These are phyloP conservation scores for Pilatotrama ljubarskyi DNA, from an alignment of 768 basidiomycete genomes.

Conservation along the genomic window DNA sequence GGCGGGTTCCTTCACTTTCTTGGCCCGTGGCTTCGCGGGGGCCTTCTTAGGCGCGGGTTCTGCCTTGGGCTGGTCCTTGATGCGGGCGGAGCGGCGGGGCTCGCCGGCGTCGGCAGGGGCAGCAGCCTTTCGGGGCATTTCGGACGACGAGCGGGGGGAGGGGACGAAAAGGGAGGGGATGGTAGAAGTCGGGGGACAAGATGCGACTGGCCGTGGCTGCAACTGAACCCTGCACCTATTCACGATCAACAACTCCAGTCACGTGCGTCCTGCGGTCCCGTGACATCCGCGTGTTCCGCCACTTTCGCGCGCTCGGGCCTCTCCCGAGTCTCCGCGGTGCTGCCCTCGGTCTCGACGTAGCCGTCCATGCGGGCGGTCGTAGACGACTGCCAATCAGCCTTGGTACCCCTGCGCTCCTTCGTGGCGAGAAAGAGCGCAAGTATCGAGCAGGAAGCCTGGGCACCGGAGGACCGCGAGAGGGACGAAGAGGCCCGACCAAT, in stretches of 20 bases:
- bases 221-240: constrained; percentile 25
- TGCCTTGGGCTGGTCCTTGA: constrained; percentile 68
- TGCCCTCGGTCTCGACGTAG: background rate
- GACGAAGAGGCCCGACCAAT: too few relatives aligned
- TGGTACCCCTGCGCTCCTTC: too few relatives aligned
- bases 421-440: too few relatives aligned
- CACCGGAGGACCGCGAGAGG: too few relatives aligned
- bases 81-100: constrained; percentile 74
- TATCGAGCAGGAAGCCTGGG: too few relatives aligned
- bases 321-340: background rate
- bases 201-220: constrained; percentile 26
- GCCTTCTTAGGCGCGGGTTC: constrained; percentile 56
- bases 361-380: too few relatives aligned
- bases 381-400: too few relatives aligned
- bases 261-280: constrained; percentile 29
- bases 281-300: constrained; percentile 20
- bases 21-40: constrained; percentile 59
- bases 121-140: constrained; percentile 74
- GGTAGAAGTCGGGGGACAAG: constrained; percentile 24
- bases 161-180: constrained; percentile 16
- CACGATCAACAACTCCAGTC: constrained; percentile 32
- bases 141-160: constrained; percentile 8
- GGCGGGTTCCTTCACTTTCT: constrained; percentile 40
- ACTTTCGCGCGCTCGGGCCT: constrained; percentile 23
- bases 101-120: constrained; percentile 44